Evolutionary conservation across 345 rosid species (phyloP).

Genomic region (Eucalyptus pumila): DNA sequence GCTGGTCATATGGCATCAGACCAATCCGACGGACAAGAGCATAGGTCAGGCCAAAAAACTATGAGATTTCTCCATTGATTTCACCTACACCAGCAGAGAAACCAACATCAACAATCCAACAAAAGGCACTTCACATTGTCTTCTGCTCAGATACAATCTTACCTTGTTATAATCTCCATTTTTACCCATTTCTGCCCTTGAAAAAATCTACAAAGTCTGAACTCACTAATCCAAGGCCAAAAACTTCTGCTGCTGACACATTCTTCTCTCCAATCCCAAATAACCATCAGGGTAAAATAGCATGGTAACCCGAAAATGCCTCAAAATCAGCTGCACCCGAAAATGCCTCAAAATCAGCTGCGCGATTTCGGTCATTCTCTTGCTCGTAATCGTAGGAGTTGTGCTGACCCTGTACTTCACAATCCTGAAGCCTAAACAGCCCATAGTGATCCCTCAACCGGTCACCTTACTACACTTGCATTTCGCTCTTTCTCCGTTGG

Average conservation of each 20-base stretch:
- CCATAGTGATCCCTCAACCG: slow-evolving; percentile 7
- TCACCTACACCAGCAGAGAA: not conserved
- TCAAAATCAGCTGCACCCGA: slow-evolving; percentile 1
- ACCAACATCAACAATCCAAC: not conserved
- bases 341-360: slow-evolving; percentile 6
- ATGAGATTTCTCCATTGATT: not conserved
- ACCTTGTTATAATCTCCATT: not conserved
- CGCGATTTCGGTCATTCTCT: not conserved
- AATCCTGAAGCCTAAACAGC: slow-evolving; percentile 22
- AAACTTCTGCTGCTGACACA: not conserved
- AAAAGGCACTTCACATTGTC: not conserved
- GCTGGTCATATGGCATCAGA: not conserved
- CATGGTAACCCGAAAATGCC: not conserved
- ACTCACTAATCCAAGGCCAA: not conserved
- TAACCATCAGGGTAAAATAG: not conserved
- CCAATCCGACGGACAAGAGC: not conserved
- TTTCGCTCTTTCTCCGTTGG: not conserved
- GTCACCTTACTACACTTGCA: not conserved
- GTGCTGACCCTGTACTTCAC: slow-evolving; percentile 4
- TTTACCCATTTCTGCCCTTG: not conserved
- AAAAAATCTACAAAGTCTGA: not conserved
- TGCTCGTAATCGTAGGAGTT: not conserved
- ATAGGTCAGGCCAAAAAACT: not conserved
- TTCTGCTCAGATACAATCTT: not conserved
- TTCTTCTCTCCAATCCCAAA: not conserved